Evolutionary conservation across 1,284 basidiomycete genomes (phyloP).

Genomic region (Papiliotrema laurentii): DNA sequence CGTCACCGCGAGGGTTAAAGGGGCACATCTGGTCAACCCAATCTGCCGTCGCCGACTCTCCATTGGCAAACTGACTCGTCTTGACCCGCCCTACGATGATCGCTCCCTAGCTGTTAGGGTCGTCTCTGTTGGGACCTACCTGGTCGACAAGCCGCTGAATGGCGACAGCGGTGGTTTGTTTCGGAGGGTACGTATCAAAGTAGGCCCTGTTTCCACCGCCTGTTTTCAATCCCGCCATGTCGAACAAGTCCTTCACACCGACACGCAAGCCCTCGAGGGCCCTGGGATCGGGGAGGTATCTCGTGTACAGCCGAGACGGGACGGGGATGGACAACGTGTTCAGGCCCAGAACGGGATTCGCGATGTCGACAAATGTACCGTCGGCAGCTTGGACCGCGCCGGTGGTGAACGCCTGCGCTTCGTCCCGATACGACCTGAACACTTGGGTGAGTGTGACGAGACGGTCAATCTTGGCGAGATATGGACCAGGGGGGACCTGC

Average conservation of each 20-base stretch:
- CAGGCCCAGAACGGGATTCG: constrained; percentile 14
- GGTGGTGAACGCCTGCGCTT: constrained; percentile 27
- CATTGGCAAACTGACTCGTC: constrained; percentile 58
- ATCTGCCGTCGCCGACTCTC: constrained; percentile 53
- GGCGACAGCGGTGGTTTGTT: constrained; percentile 22
- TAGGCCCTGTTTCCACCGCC: constrained; percentile 23
- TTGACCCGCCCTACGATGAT: constrained; percentile 56
- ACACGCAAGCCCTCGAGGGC: constrained; percentile 32
- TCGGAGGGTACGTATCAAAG: constrained; percentile 11
- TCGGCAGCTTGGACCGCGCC: constrained; percentile 14
- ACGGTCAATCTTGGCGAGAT: constrained; percentile 20
- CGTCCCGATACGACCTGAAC: constrained; percentile 28
- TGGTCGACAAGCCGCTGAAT: constrained; percentile 52
- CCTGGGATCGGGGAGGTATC: constrained; percentile 14
- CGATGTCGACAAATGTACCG: constrained; percentile 14
- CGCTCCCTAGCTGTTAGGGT: constrained; percentile 48
- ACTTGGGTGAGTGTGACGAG: constrained; percentile 21
- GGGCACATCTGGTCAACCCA: constrained; percentile 56
- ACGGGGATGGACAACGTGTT: constrained; percentile 31
- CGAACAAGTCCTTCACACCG: constrained; percentile 27
- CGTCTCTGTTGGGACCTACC: constrained; percentile 46
- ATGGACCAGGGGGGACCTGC: constrained; percentile 27
- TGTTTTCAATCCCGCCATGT: constrained; percentile 27
- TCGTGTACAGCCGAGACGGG: constrained; percentile 29
- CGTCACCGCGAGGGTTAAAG: constrained; percentile 57